phyloP scores from a whole-genome alignment of 805 yeast genomes.

The Groenewaldozyma salmanticensis region DNA sequence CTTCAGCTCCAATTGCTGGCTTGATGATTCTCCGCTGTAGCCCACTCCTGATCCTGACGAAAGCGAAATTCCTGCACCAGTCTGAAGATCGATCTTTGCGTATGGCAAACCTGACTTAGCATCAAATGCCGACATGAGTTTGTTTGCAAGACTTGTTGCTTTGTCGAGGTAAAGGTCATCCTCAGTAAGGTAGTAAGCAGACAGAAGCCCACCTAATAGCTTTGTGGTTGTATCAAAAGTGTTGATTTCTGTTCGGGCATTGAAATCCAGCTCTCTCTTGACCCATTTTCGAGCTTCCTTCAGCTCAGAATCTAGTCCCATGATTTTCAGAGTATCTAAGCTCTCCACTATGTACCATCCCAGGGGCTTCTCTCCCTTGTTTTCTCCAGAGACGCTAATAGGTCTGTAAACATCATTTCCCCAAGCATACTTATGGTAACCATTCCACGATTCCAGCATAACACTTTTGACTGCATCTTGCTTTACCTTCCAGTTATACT shows the following conservation, averaged over 20 bases:
- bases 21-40: conserved; percentile 83
- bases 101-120: conserved; percentile 64
- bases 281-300: conserved; percentile 67
- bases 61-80: conserved; percentile 50
- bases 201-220: conserved; percentile 86
- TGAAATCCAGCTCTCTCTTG: conserved; percentile 53
- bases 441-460: conserved; percentile 68
- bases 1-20: conserved; percentile 80
- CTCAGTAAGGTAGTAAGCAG: conserved; percentile 63
- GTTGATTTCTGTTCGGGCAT: conserved; percentile 65
- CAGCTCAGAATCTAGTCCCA: conserved; percentile 58
- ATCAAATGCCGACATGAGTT: conserved; percentile 60
- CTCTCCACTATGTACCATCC: conserved; percentile 94
- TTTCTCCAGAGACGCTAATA: conserved; percentile 46
- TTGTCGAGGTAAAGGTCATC: conserved; percentile 66
- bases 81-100: conserved; percentile 61
- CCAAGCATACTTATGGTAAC: conserved; percentile 70
- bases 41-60: conserved; percentile 70
- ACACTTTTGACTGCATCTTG: conserved; percentile 54
- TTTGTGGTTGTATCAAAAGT: conserved; percentile 91
- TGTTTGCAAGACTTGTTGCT: conserved; percentile 71
- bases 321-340: conserved; percentile 68
- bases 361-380: conserved; percentile 72
- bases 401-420: conserved; percentile 76
- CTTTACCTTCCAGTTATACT: conserved; percentile 36